phyloP scores from a whole-genome alignment of 345 rosid species.

The Linum tenue region DNA sequence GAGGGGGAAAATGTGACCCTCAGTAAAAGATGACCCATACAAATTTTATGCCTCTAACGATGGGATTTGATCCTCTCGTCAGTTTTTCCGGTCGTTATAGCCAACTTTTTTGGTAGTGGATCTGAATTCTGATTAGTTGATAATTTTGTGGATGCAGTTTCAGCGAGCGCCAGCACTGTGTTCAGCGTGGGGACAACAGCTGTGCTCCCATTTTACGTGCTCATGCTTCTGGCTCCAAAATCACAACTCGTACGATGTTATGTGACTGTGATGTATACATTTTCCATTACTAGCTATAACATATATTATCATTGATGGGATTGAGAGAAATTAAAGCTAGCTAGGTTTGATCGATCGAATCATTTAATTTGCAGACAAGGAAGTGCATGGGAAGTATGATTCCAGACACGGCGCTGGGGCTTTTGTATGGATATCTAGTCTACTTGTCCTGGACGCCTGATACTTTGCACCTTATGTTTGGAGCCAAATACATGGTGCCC shows the following conservation, averaged over 20 bases:
- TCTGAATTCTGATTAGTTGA: no score
- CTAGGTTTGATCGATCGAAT: background rate
- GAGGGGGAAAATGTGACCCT: no score
- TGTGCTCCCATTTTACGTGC: constrained; percentile 89
- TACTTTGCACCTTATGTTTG: constrained; percentile 54
- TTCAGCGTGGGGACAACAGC: constrained; percentile 71
- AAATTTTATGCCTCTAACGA: no score
- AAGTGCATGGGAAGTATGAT: constrained; percentile 62
- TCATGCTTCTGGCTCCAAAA: constrained; percentile 89
- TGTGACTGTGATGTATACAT: background rate
- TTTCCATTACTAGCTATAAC: background rate
- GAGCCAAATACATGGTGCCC: constrained; percentile 67
- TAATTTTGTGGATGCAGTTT: background rate
- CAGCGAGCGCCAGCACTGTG: constrained; percentile 62
- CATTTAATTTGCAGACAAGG: constrained; percentile 46
- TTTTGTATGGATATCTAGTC: constrained; percentile 60
- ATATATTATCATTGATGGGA: no score
- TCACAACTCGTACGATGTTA: constrained; percentile 48
- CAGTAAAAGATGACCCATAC: no score
- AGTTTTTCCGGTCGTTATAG: no score
- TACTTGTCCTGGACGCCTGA: constrained; percentile 88
- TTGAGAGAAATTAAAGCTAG: no score
- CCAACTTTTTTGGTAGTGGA: no score
- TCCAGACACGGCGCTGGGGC: constrained; percentile 58
- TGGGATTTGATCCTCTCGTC: no score